Evolutionary conservation across 2,329 filamentous ascomycete genomes (phyloP), one percentile per base, ranked within the genome.

Genomic region (Diaporthe sp.): DNA sequence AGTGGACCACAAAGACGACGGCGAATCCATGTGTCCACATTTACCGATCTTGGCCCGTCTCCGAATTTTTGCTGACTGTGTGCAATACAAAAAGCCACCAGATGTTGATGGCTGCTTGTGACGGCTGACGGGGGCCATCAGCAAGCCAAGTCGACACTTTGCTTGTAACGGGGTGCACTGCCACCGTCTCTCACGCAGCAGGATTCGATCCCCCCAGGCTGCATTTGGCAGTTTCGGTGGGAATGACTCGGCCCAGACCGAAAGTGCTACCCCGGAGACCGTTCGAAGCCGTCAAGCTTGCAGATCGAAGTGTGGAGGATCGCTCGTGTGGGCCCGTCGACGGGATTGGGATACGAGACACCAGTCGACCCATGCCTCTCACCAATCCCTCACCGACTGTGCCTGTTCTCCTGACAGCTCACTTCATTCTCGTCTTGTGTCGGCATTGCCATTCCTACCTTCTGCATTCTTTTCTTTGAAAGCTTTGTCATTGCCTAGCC

Each of bases 161-260:
- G 42, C 17, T n/a, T 25, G 63, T 22, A 25, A 7, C 12, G 20
- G 22, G 28, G 3, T 53, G 65, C 65, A 68, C 65, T 53, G 65
- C 65, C 65, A 53, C 65, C 28, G 15, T 28, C 13, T 39, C 47
- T 6, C 22, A 37, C 44, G 8, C 47, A n/a, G 47, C 22, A 68
- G 65, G 65, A 68, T 68, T 22, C 44, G 34, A 68, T 39, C 63
- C 63, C 17, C 31, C 47, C 63, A 53, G 13, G 47, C 31, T 53
- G 10, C 47, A 37, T 53, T 51, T 68, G 63, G 20, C 61, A 68
- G 20, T 39, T 39, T 13, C 4, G 47, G 47, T 53, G 47, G 47
- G 47, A 53, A 55, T 68, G 65, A 68, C 65, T 68, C 65, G 65
- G 65, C 65, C 63, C 63, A 68, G 63, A 68, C 63, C 63, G 44